These are phyloP conservation scores for Aphanomyces cochlioides DNA, from an alignment of 352 stramenopile genomes.

Conservation along the genomic window DNA sequence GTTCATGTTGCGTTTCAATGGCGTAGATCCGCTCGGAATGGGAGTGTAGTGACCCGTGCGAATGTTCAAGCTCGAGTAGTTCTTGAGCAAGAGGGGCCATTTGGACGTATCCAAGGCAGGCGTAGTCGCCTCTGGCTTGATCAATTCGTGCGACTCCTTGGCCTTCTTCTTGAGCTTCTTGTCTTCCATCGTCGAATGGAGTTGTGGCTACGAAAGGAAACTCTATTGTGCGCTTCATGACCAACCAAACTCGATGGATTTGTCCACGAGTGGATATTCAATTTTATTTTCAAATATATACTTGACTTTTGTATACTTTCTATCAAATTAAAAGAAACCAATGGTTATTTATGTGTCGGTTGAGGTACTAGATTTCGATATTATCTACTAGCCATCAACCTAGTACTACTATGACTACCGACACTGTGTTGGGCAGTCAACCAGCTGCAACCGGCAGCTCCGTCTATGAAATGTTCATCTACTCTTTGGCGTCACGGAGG, in stretches of 20 bases:
- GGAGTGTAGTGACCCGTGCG: slow-evolving; percentile 99
- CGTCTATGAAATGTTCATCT: too few relatives aligned
- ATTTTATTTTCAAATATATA: neutral
- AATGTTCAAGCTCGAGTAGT: slow-evolving; percentile 99
- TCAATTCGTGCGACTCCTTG: slow-evolving; percentile 74
- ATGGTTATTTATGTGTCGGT: too few relatives aligned
- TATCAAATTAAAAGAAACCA: too few relatives aligned
- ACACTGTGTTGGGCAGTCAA: too few relatives aligned
- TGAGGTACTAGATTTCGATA: too few relatives aligned
- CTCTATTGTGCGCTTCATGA: slow-evolving; percentile 1
- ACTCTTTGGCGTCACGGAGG: too few relatives aligned
- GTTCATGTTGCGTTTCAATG: slow-evolving; percentile 95
- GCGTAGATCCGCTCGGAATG: slow-evolving; percentile 95
- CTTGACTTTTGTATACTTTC: neutral
- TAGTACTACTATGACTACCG: too few relatives aligned
- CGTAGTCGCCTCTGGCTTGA: slow-evolving; percentile 69
- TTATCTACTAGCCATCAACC: too few relatives aligned
- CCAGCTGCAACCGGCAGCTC: too few relatives aligned
- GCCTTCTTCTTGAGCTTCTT: slow-evolving; percentile 87
- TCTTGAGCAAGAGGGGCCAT: slow-evolving; percentile 99
- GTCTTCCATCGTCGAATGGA: slow-evolving; percentile 35
- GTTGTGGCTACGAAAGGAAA: neutral
- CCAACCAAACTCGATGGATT: slow-evolving; percentile 23
- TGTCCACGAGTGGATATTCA: neutral
- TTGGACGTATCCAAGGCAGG: slow-evolving; percentile 95